Evolutionary conservation across 1,284 basidiomycete species (phyloP), one percentile per base, ranked within the genome.

Genomic region (Psilocybe mexicana): DNA sequence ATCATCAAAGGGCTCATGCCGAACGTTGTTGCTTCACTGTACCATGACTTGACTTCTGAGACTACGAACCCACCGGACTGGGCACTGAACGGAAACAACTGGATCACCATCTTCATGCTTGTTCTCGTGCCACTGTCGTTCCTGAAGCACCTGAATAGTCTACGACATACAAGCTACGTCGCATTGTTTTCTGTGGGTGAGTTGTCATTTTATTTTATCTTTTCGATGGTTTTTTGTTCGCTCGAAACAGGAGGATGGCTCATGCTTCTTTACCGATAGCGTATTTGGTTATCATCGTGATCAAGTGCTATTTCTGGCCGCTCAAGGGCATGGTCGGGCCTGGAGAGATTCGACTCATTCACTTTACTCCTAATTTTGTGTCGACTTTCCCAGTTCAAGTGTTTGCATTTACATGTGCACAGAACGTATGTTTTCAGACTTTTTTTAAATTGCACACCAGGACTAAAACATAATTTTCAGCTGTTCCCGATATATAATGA

Each of bases 1-100:
- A 96, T 98, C 65, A 89, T 96, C 75, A 97, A 97, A 76, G 87
- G 89, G 5, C 83, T 98, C 52, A 92, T 98, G 83, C 96, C 97
- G 1, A 95, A 89, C 69, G 96, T 98, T n/a, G 86, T 95, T 35
- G 78, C 81, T 58, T 90, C 93, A 10, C 78, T 98, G 53, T 91
- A 88, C 70, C 88, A 93, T 67, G 83, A 90, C 67, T 73, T 93
- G 61, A 85, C 82, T 5, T 85, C 90, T 0, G 78, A 81, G 3
- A 77, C 83, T 49, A 84, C 81, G 2, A 82, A 81, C 60, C 88
- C 88, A 1, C 90, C 90, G 5, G 78, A 74, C 25, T 92, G 89
- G 88, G 76, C 90, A 23, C 77, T 94, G 12, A 90, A 90, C 44
- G 87, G 92, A 24, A 82, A 82, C 35, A 84, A 87, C 63, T 98